Evolutionary conservation across 345 rosid genomes (phyloP).

Genomic region (Eucalyptus grandis): DNA sequence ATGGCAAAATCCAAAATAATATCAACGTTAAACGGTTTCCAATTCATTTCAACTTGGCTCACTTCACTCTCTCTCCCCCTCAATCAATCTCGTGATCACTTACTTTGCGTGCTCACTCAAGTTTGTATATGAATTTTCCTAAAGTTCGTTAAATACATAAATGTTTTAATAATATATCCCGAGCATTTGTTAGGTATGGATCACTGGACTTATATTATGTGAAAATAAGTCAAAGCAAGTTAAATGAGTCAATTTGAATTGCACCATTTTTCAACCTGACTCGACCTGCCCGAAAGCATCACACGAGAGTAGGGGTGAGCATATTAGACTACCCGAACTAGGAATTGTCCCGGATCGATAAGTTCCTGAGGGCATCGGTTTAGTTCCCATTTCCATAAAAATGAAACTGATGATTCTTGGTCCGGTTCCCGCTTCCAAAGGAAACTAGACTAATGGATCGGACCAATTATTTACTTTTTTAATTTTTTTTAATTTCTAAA

Average conservation of each 20-base stretch:
- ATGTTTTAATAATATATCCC: too few species aligned
- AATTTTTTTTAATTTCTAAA: too few species aligned
- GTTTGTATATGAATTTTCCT: neutral
- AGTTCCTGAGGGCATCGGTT: accelerated
- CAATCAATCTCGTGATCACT: neutral
- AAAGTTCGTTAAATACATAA: accelerated
- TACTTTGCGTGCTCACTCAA: accelerated
- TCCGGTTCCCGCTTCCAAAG: accelerated
- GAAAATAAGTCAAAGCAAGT: neutral
- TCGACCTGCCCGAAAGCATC: accelerated
- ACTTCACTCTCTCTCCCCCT: neutral
- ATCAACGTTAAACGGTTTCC: too few species aligned
- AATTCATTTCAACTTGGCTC: too few species aligned
- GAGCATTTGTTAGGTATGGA: neutral
- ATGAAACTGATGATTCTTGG: accelerated
- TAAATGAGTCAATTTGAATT: accelerated
- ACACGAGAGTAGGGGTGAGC: too few species aligned
- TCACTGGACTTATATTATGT: too few species aligned
- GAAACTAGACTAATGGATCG: accelerated
- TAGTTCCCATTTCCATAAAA: too few species aligned
- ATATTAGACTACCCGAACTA: accelerated
- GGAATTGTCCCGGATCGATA: accelerated
- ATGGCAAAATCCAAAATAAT: neutral
- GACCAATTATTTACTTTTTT: too few species aligned
- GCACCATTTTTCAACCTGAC: accelerated